Conservation (phyloP, 2,329 filamentous ascomycete genomes). For the Hypocrella siamensis region DNA sequence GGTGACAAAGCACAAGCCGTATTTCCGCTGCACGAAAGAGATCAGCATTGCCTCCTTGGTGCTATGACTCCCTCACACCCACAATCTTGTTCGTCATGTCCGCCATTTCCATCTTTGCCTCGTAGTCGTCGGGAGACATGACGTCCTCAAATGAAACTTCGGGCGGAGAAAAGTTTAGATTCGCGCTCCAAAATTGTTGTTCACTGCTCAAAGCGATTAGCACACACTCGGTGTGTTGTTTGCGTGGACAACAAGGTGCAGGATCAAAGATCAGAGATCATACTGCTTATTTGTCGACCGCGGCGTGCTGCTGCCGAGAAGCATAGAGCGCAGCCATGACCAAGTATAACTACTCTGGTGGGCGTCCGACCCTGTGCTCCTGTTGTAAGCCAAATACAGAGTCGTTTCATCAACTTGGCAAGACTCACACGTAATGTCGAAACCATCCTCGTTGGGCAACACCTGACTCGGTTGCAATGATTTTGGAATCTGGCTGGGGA, state of each 20-base stretch:
- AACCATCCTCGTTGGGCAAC: slow-evolving; percentile 11
- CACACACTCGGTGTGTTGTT: too few species aligned
- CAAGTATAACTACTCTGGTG: slow-evolving; percentile 55
- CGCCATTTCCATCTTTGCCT: slow-evolving; percentile 34
- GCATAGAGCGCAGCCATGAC: slow-evolving; percentile 24
- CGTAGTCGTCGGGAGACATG: too few species aligned
- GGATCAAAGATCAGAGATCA: too few species aligned
- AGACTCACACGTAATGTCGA: slow-evolving; percentile 20
- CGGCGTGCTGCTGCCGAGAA: slow-evolving; percentile 16
- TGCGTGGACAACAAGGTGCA: neutral
- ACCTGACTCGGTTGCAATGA: too few species aligned
- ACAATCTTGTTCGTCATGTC: slow-evolving; percentile 51
- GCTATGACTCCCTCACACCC: too few species aligned
- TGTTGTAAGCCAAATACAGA: neutral
- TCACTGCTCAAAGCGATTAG: neutral
- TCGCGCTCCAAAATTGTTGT: slow-evolving; percentile 10
- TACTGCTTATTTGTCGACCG: slow-evolving; percentile 8
- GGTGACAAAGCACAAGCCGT: slow-evolving; percentile 67
- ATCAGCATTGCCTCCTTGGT: too few species aligned
- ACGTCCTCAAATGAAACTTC: slow-evolving; percentile 44
- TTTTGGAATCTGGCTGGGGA: slow-evolving; percentile 15
- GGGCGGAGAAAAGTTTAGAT: slow-evolving; percentile 32
- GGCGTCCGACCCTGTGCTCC: slow-evolving; percentile 44
- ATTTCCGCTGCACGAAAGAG: slow-evolving; percentile 49
- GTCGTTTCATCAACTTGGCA: neutral